phyloP scores from a whole-genome alignment of 1,139 yeast species.

The Taphrina populina region DNA sequence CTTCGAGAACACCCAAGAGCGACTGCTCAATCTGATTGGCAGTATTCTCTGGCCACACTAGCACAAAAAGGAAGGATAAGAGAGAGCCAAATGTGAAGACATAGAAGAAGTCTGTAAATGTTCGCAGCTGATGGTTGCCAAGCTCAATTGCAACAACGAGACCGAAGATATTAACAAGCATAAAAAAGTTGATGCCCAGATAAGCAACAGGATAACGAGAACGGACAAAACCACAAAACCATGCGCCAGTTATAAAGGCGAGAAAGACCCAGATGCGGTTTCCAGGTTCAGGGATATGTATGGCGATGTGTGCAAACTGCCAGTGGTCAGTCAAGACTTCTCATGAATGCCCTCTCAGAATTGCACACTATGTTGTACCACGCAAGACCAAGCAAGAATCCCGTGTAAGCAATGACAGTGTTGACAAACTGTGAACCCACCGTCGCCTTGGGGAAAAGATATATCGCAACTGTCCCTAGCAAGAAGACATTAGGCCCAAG shows the following conservation, averaged over 20 bases:
- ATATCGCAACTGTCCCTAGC: constrained; percentile 16
- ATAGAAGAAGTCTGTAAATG: constrained; percentile 21
- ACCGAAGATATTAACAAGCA: constrained; percentile 20
- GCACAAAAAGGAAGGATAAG: constrained; percentile 1
- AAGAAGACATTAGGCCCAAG: constrained; percentile 11
- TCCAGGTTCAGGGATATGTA: constrained; percentile 8
- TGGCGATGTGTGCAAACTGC: constrained; percentile 4
- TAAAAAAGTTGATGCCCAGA: constrained; percentile 20
- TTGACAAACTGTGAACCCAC: constrained; percentile 13
- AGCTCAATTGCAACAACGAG: constrained; percentile 14
- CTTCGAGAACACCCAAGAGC: not conserved
- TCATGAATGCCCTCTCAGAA: not conserved
- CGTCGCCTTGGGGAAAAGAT: constrained; percentile 11
- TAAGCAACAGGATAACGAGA: constrained; percentile 3
- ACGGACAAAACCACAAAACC: constrained; percentile 13
- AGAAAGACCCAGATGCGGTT: constrained; percentile 9
- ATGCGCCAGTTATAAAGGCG: constrained; percentile 9
- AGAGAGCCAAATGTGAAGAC: constrained; percentile 19
- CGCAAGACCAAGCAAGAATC: constrained; percentile 9
- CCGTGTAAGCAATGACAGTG: not conserved
- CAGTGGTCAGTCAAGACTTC: not conserved
- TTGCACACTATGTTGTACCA: constrained; percentile 13
- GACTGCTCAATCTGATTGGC: not conserved
- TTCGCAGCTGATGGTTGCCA: not conserved
- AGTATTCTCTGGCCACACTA: constrained; percentile 13